phyloP scores from a whole-genome alignment of 192 early-diverging fungal species.

The Chytriomyces sp. region DNA sequence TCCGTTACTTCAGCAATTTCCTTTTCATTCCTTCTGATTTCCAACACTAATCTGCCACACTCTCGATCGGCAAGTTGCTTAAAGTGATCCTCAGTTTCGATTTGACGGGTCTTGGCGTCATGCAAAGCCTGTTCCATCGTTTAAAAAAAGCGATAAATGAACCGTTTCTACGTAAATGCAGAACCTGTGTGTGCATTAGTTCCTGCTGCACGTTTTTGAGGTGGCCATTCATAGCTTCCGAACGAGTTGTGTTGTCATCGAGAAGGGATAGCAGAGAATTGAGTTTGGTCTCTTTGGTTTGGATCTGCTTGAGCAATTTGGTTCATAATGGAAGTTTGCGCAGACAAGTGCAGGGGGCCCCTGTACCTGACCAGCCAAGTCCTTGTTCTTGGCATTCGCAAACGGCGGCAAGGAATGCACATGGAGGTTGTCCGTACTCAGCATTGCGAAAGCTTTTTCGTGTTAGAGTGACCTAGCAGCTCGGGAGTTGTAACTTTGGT shows the following conservation, averaged over 20 bases:
- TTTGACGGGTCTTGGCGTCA: constrained; percentile 60
- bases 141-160: not conserved
- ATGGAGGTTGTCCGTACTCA: constrained; percentile 45
- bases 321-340: not conserved
- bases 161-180: not conserved
- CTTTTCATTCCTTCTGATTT: constrained; percentile 56
- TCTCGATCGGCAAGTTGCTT: constrained; percentile 61
- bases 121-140: constrained; percentile 38
- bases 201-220: constrained; percentile 64
- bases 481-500: too few relatives aligned
- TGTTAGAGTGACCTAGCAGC: not conserved
- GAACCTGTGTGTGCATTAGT: constrained; percentile 55
- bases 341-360: not conserved
- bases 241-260: constrained; percentile 56
- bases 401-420: constrained; percentile 58
- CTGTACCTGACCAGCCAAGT: constrained; percentile 41
- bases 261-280: constrained; percentile 39
- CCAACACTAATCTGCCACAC: constrained; percentile 49
- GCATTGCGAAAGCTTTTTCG: not conserved
- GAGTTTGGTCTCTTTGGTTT: constrained; percentile 40
- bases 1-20: constrained; percentile 53
- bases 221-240: constrained; percentile 51
- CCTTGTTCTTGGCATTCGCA: constrained; percentile 59
- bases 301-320: constrained; percentile 37
- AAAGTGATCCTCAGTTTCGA: constrained; percentile 64